A percentile compares a stretch with the other conserved stretches of the same genome.
Evolutionary conservation across 2,329 filamentous ascomycete species (phyloP).

Genomic region (Fusarium protoensiforme): DNA sequence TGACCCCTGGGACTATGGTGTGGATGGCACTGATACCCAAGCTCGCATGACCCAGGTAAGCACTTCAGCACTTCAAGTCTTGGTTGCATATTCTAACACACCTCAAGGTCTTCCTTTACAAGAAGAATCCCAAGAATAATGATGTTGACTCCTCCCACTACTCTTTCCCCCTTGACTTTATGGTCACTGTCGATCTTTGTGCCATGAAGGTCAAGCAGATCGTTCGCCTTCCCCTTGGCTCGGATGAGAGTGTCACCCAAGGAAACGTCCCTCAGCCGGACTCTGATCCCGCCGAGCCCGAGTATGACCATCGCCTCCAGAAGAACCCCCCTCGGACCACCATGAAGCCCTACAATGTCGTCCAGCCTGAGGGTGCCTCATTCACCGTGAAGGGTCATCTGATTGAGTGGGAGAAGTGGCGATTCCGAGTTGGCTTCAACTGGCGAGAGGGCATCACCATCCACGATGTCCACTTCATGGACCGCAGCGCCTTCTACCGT

Average conservation of each 20-base stretch:
- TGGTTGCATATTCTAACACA: neutral
- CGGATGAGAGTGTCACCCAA: neutral
- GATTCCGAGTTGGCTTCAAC: constrained; percentile 75
- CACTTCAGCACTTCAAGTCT: neutral
- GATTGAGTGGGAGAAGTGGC: constrained; percentile 71
- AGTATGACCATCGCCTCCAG: constrained; percentile 46
- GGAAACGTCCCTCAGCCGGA: constrained; percentile 4
- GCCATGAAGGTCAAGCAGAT: neutral
- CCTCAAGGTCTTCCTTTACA: neutral
- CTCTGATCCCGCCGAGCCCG: constrained; percentile 37
- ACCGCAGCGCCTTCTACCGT: constrained; percentile 72
- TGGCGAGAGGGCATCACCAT: constrained; percentile 67
- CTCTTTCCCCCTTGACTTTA: neutral
- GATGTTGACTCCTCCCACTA: neutral
- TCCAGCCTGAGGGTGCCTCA: constrained; percentile 47
- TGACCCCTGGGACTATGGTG: constrained; percentile 24
- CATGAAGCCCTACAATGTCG: constrained; percentile 45
- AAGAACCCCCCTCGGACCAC: constrained; percentile 34
- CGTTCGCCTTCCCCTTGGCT: neutral
- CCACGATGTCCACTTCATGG: constrained; percentile 61
- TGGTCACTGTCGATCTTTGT: neutral
- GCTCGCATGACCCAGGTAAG: constrained; percentile 15
- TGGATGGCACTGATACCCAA: constrained; percentile 17
- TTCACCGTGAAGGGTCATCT: constrained; percentile 56
- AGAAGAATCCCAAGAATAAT: neutral